phyloP scores from a whole-genome alignment of 129 eudicot species.

The Scalesia atractyloides region DNA sequence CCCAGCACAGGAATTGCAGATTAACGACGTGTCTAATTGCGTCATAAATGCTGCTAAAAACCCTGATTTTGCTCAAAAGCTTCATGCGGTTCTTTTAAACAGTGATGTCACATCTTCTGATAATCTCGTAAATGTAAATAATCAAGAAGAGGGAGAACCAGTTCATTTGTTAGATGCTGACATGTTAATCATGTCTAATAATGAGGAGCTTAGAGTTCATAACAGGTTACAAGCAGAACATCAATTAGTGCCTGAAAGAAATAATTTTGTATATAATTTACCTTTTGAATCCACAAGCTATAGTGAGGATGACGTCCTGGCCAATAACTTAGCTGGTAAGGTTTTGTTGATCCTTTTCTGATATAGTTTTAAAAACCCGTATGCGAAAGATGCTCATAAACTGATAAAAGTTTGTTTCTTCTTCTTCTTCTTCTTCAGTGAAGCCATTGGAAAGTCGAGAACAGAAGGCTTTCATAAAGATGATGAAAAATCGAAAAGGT shows the following conservation, averaged over 20 bases:
- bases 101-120: constrained; percentile 43
- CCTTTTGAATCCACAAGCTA: constrained; percentile 36
- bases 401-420: constrained; percentile 1
- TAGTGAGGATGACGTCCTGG: constrained; percentile 21
- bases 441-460: constrained; percentile 27
- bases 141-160: constrained; percentile 31
- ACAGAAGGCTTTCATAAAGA: constrained; percentile 11
- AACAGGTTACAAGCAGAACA: constrained; percentile 21
- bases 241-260: constrained; percentile 18
- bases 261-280: constrained; percentile 16
- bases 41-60: constrained; percentile 60
- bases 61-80: constrained; percentile 59
- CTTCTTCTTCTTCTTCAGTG: constrained; percentile 26
- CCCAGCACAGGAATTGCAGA: constrained; percentile 45
- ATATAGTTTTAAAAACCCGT: constrained; percentile 19
- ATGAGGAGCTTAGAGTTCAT: constrained; percentile 25
- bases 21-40: constrained; percentile 54
- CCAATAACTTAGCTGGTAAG: constrained; percentile 32
- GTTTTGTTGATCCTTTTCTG: constrained; percentile 26
- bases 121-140: constrained; percentile 32
- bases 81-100: constrained; percentile 50
- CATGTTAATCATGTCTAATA: constrained; percentile 25
- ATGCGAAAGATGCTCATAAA: constrained; percentile 17
- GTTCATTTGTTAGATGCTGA: constrained; percentile 36
- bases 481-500: constrained; percentile 20